phyloP scores from a whole-genome alignment of 495 filamentous ascomycete species.

The Xylaria telfairii region DNA sequence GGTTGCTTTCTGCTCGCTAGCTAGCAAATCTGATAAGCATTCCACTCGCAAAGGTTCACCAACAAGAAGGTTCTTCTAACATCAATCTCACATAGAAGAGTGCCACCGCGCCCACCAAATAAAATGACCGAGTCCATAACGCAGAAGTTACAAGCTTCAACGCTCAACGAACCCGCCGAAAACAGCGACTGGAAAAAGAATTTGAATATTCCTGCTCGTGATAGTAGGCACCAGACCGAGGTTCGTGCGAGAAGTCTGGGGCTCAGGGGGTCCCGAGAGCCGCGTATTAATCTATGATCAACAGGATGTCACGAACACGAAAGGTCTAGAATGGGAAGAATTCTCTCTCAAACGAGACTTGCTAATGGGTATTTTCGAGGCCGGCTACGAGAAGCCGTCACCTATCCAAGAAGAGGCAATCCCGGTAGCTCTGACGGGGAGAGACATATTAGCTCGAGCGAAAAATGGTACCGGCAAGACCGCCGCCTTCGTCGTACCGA shows the following conservation, averaged over 20 bases:
- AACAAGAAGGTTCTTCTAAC: neutral
- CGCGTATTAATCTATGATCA: conserved; percentile 28
- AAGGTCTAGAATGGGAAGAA: conserved; percentile 96
- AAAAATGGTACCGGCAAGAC: conserved; percentile 99
- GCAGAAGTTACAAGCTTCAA: conserved; percentile 73
- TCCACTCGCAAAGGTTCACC: neutral
- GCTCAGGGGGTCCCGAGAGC: neutral
- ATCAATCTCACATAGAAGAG: neutral
- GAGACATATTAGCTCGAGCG: conserved; percentile 93
- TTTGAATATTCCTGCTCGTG: conserved; percentile 79
- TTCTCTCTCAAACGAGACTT: conserved; percentile 93
- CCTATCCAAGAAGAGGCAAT: conserved; percentile 99
- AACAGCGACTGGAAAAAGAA: conserved; percentile 79
- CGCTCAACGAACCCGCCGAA: conserved; percentile 64
- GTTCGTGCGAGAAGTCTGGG: conserved; percentile 54
- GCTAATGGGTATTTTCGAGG: conserved; percentile 99
- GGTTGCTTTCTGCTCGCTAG: neutral
- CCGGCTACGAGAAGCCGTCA: conserved; percentile 97
- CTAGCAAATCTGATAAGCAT: neutral
- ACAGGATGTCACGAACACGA: conserved; percentile 96
- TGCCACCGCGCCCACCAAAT: neutral
- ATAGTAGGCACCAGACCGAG: conserved; percentile 91
- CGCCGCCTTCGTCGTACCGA: conserved; percentile 95
- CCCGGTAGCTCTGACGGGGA: conserved; percentile 90
- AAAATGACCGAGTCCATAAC: conserved; percentile 62